These are phyloP conservation scores for Vickermania spadyakhi DNA, from an alignment of 208 protist genomes.

Conservation along the genomic window DNA sequence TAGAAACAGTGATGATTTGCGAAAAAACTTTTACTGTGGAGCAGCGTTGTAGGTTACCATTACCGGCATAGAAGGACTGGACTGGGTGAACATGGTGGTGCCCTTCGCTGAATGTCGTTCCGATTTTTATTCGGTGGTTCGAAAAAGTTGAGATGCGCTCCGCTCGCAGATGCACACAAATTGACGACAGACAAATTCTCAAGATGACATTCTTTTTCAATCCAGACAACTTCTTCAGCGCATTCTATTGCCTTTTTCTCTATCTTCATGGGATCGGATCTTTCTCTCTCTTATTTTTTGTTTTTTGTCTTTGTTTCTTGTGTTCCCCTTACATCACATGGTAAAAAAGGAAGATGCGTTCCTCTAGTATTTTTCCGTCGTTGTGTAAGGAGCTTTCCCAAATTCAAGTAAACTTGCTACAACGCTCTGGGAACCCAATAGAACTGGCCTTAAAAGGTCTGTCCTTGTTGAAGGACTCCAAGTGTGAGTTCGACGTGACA, in stretches of 20 bases:
- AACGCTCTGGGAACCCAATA: constrained; percentile 32
- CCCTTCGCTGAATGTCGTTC: no score
- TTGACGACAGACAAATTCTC: no score
- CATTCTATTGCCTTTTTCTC: no score
- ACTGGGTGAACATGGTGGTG: no score
- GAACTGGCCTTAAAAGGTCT: constrained; percentile 31
- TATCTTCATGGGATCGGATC: neutral
- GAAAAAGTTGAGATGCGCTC: no score
- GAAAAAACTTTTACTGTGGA: neutral
- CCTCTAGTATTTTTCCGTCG: neutral
- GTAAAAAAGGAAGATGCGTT: neutral
- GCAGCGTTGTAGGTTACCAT: neutral
- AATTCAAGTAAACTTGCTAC: constrained; percentile 69
- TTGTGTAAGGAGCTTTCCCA: constrained; percentile 60
- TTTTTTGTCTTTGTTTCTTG: no score
- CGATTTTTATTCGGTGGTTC: no score
- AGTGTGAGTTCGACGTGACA: constrained; percentile 10
- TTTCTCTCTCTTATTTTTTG: neutral
- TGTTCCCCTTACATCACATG: no score
- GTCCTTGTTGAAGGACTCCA: constrained; percentile 28
- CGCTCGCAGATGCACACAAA: no score
- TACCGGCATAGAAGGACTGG: no score
- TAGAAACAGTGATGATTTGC: neutral
- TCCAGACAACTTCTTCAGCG: no score
- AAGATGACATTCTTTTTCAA: no score